phyloP scores from a whole-genome alignment of 306 rosid genomes.

The Benincasa hispida region DNA sequence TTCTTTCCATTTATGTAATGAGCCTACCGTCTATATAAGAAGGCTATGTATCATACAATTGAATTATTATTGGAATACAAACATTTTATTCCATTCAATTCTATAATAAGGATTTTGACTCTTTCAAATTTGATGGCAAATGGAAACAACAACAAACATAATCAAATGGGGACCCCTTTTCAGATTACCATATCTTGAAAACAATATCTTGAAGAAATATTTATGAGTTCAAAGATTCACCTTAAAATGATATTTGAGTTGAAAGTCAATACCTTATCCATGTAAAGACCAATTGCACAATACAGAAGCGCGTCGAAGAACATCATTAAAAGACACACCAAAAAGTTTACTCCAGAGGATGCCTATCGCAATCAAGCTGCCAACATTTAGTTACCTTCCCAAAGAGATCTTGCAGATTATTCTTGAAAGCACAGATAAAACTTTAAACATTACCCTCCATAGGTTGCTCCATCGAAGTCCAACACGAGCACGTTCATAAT shows the following conservation, averaged over 20 bases:
- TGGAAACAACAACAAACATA: too few species aligned
- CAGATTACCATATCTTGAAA: too few species aligned
- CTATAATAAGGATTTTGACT: too few species aligned
- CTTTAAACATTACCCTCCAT: slow-evolving; percentile 49
- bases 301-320: slow-evolving; percentile 68
- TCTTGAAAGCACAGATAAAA: neutral
- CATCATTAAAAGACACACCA: slow-evolving; percentile 80
- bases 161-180: too few species aligned
- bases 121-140: too few species aligned
- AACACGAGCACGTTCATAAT: slow-evolving; percentile 97
- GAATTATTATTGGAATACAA: too few species aligned
- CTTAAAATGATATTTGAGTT: neutral
- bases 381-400: slow-evolving; percentile 5
- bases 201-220: neutral
- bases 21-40: too few species aligned
- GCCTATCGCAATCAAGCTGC: slow-evolving; percentile 35
- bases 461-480: slow-evolving; percentile 98
- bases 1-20: too few species aligned
- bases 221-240: neutral
- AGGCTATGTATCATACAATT: too few species aligned
- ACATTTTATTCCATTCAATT: too few species aligned
- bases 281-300: slow-evolving; percentile 75
- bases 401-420: neutral
- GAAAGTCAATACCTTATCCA: slow-evolving; percentile 59
- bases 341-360: slow-evolving; percentile 89